Conservation (phyloP, 495 filamentous ascomycete genomes). For the Aspergillus wentii region DNA sequence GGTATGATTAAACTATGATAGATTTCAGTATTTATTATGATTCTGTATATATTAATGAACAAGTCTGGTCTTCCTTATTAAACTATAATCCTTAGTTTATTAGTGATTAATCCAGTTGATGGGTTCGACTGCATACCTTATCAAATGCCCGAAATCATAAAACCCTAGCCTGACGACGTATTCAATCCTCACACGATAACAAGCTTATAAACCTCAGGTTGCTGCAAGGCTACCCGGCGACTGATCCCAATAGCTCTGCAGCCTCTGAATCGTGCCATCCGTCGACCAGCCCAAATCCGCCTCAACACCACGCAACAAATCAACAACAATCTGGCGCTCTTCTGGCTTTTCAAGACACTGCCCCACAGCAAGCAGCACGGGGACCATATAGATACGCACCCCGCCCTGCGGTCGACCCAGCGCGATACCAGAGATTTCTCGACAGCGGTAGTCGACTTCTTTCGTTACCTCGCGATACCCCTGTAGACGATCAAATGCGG, state of each 20-base stretch:
- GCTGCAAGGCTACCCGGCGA: no score
- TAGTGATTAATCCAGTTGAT: no score
- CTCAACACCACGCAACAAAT: conserved; percentile 31
- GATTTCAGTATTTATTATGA: no score
- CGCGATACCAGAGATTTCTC: conserved; percentile 35
- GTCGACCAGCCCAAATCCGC: conserved; percentile 39
- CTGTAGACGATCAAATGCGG: conserved; percentile 36
- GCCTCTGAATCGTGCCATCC: conserved; percentile 24
- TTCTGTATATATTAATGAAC: no score
- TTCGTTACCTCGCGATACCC: conserved; percentile 39
- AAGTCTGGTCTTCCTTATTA: no score
- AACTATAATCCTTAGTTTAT: no score
- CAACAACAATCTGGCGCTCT: conserved; percentile 31
- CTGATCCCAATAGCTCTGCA: conserved; percentile 29
- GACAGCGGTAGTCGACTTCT: conserved; percentile 36
- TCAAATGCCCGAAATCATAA: no score
- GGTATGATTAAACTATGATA: no score
- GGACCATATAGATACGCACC: conserved; percentile 32
- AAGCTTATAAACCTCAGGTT: no score
- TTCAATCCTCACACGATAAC: no score
- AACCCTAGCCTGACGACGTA: no score
- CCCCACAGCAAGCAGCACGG: conserved; percentile 34
- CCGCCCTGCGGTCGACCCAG: conserved; percentile 30
- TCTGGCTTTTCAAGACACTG: conserved; percentile 31
- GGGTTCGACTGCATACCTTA: no score